These are phyloP conservation scores for Mortierella sp. DNA, from an alignment of 371 early-diverging fungal species.

Conservation along the genomic window DNA sequence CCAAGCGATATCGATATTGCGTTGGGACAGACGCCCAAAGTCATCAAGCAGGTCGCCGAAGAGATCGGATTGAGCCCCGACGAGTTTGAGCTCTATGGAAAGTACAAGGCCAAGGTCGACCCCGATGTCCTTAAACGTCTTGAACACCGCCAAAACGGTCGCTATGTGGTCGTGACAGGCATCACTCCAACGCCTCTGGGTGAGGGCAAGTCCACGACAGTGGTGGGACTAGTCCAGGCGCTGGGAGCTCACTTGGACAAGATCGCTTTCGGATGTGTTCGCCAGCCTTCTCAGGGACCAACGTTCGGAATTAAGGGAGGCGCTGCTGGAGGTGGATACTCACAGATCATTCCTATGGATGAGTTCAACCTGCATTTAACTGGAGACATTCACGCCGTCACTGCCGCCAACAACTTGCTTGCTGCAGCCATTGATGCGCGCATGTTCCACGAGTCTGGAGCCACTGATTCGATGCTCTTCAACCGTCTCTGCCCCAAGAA, in stretches of 20 bases:
- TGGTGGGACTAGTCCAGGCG: constrained; percentile 94
- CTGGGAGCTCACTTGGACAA: constrained; percentile 92
- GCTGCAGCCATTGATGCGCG: constrained; percentile 98
- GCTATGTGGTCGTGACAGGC: constrained; percentile 96
- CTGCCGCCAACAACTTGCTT: constrained; percentile 94
- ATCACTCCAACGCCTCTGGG: constrained; percentile 98
- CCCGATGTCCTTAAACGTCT: constrained; percentile 87
- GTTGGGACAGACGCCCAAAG: constrained; percentile 86
- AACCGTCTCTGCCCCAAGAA: constrained; percentile 89
- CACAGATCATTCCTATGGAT: constrained; percentile 99
- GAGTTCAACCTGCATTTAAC: constrained; percentile 98
- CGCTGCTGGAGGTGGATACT: constrained; percentile 98
- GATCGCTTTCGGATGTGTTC: constrained; percentile 93
- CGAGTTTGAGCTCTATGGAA: constrained; percentile 91
- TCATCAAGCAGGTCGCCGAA: constrained; percentile 78
- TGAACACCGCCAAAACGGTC: constrained; percentile 81
- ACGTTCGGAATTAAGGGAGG: constrained; percentile 99
- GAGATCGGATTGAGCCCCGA: constrained; percentile 83
- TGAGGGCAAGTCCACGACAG: constrained; percentile 98
- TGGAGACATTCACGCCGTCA: constrained; percentile 97
- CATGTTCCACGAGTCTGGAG: constrained; percentile 91
- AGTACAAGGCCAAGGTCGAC: constrained; percentile 90
- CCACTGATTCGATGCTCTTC: constrained; percentile 74
- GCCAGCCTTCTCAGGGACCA: constrained; percentile 97
- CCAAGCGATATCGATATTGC: constrained; percentile 97